Evolutionary conservation across 1,284 basidiomycete genomes (phyloP).

Genomic region (Cronartium quercuum): DNA sequence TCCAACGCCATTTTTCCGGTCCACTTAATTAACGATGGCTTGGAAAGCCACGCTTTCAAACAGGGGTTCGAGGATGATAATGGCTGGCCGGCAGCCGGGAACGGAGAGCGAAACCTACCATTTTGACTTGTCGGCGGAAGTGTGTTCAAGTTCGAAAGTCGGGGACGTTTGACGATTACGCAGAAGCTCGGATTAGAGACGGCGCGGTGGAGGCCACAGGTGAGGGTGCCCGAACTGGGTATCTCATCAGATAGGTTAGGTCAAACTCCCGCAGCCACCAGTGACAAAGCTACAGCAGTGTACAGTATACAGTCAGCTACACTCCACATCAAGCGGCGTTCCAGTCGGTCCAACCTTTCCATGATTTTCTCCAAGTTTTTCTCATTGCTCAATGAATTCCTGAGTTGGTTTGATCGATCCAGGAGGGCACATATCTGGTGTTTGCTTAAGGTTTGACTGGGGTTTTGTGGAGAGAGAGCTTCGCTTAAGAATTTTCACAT

Average conservation of each 20-base stretch:
- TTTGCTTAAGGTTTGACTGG: not conserved
- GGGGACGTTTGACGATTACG: too few species aligned
- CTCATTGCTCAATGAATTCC: not conserved
- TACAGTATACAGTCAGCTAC: too few species aligned
- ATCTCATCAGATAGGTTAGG: constrained; percentile 2
- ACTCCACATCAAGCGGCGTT: too few species aligned
- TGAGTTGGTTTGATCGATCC: not conserved
- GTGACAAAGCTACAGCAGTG: too few species aligned
- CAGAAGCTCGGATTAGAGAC: too few species aligned
- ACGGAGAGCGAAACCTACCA: not conserved
- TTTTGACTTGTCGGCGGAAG: not conserved
- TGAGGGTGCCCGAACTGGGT: not conserved
- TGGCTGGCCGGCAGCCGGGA: too few species aligned
- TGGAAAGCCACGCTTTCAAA: too few species aligned
- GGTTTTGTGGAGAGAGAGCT: too few species aligned
- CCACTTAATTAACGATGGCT: not conserved
- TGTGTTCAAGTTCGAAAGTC: not conserved
- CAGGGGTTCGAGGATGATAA: too few species aligned
- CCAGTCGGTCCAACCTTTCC: not conserved
- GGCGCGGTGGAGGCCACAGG: too few species aligned
- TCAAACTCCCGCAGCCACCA: not conserved
- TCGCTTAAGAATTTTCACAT: too few species aligned
- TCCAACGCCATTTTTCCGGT: constrained; percentile 34
- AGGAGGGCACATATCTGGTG: not conserved
- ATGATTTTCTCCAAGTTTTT: not conserved